Conservation (phyloP, 2,329 filamentous ascomycete species). For the Nectriaceae sp. region DNA sequence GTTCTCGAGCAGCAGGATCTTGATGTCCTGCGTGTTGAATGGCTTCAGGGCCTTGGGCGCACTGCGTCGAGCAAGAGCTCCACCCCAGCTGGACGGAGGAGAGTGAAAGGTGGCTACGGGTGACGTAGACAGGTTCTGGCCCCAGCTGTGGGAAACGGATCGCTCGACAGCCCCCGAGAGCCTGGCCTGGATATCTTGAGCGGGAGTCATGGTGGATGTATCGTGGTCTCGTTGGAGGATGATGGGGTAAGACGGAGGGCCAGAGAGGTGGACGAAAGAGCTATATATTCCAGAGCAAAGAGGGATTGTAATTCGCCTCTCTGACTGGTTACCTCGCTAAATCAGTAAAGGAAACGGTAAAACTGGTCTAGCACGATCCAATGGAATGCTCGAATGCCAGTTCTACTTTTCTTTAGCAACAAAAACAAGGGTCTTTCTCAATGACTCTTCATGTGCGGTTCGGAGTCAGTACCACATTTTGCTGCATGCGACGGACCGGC, state of each 20-base stretch:
- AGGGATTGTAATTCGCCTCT: not conserved
- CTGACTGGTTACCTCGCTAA: not conserved
- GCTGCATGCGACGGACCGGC: slow-evolving; percentile 25
- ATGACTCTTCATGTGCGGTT: not conserved
- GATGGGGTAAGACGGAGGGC: slow-evolving; percentile 33
- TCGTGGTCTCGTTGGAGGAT: slow-evolving; percentile 27
- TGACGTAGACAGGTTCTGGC: slow-evolving; percentile 66
- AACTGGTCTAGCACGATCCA: not conserved
- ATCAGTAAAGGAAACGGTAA: not conserved
- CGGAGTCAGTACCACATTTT: not conserved
- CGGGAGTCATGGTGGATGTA: slow-evolving; percentile 40
- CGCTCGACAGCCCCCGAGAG: slow-evolving; percentile 39
- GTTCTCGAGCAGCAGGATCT: slow-evolving; percentile 93
- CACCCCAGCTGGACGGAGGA: slow-evolving; percentile 63
- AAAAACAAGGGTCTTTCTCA: not conserved
- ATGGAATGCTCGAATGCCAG: not conserved
- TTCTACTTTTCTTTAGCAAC: not conserved
- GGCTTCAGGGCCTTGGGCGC: slow-evolving; percentile 81
- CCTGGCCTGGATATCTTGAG: slow-evolving; percentile 48
- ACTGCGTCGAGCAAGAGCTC: slow-evolving; percentile 41
- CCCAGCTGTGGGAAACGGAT: slow-evolving; percentile 60
- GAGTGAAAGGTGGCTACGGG: slow-evolving; percentile 76
- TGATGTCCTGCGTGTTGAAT: slow-evolving; percentile 94
- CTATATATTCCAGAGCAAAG: not conserved
- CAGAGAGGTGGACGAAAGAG: slow-evolving; percentile 1